A percentile compares a stretch with the other conserved stretches of the same genome.
Evolutionary conservation across 805 yeast genomes (phyloP).

Genomic region (Torulaspora microellipsoides): DNA sequence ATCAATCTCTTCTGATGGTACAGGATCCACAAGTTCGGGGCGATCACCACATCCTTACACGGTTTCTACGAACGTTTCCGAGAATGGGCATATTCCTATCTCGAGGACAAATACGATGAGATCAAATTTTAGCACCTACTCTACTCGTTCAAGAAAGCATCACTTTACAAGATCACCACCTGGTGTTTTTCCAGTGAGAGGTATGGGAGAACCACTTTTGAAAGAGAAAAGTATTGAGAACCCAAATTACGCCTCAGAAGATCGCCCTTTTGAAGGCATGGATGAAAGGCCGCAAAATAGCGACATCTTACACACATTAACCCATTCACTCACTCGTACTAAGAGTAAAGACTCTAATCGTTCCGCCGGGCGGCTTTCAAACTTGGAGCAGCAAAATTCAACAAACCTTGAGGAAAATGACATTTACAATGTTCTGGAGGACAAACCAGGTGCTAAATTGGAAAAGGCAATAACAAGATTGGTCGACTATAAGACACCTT

Average conservation of each 20-base stretch:
- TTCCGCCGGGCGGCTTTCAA: not conserved
- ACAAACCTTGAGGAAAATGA: slow-evolving; percentile 16
- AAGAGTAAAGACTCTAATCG: not conserved
- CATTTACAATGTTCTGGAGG: slow-evolving; percentile 33
- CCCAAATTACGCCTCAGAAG: slow-evolving; percentile 15
- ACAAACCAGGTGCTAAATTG: slow-evolving; percentile 35
- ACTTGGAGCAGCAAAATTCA: not conserved
- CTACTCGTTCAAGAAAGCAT: slow-evolving; percentile 4
- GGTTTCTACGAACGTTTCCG: not conserved
- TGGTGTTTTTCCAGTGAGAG: slow-evolving; percentile 75
- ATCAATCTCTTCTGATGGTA: not conserved
- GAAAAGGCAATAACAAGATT: slow-evolving; percentile 31
- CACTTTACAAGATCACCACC: slow-evolving; percentile 50
- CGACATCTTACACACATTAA: not conserved
- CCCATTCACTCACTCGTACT: not conserved
- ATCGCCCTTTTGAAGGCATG: not conserved
- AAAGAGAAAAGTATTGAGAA: slow-evolving; percentile 58
- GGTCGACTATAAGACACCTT: slow-evolving; percentile 8
- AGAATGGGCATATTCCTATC: not conserved
- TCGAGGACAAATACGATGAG: slow-evolving; percentile 2
- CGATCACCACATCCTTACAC: not conserved
- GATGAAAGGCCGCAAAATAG: not conserved
- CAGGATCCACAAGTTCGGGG: not conserved
- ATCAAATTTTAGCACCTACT: slow-evolving; percentile 5
- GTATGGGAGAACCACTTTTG: slow-evolving; percentile 63